Evolutionary conservation across 768 basidiomycete species (phyloP).

Genomic region (Serendipita sp.): DNA sequence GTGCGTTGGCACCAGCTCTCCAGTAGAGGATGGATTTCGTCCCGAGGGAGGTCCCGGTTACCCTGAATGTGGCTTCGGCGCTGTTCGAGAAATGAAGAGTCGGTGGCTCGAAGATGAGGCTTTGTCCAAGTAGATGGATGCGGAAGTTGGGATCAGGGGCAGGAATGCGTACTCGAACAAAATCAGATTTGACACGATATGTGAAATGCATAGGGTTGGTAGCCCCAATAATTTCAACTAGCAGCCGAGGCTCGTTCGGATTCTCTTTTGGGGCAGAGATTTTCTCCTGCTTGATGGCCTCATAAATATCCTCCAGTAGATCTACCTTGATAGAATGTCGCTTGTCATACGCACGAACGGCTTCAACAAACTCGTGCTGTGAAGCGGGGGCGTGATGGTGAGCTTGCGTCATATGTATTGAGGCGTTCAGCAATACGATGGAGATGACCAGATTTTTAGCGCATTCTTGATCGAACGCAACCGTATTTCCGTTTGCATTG

Average conservation of each 20-base stretch:
- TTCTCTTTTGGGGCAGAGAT: constrained; percentile 27
- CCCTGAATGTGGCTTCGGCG: constrained; percentile 73
- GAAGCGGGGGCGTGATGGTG: constrained; percentile 31
- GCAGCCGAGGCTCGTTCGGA: constrained; percentile 45
- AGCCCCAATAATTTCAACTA: constrained; percentile 36
- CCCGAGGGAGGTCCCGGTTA: constrained; percentile 77
- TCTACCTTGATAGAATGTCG: constrained; percentile 58
- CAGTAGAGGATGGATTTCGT: constrained; percentile 69
- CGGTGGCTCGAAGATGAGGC: constrained; percentile 76
- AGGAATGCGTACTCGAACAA: constrained; percentile 73
- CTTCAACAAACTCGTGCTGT: constrained; percentile 64
- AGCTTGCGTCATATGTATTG: constrained; percentile 60
- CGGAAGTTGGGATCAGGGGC: constrained; percentile 67
- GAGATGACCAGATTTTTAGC: constrained; percentile 63
- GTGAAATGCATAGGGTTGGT: constrained; percentile 64
- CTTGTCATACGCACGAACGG: constrained; percentile 66
- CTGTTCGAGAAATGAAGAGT: constrained; percentile 64
- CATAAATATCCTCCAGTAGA: constrained; percentile 60
- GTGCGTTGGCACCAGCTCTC: constrained; percentile 69
- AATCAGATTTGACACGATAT: constrained; percentile 77
- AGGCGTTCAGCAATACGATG: constrained; percentile 77
- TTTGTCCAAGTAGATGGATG: constrained; percentile 77
- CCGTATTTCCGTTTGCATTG: constrained; percentile 64
- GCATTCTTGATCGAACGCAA: constrained; percentile 71
- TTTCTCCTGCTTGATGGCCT: constrained; percentile 42